These are phyloP conservation scores for Mycosphaerella arachidis DNA, from an alignment of 2,329 filamentous ascomycete genomes.

Conservation along the genomic window DNA sequence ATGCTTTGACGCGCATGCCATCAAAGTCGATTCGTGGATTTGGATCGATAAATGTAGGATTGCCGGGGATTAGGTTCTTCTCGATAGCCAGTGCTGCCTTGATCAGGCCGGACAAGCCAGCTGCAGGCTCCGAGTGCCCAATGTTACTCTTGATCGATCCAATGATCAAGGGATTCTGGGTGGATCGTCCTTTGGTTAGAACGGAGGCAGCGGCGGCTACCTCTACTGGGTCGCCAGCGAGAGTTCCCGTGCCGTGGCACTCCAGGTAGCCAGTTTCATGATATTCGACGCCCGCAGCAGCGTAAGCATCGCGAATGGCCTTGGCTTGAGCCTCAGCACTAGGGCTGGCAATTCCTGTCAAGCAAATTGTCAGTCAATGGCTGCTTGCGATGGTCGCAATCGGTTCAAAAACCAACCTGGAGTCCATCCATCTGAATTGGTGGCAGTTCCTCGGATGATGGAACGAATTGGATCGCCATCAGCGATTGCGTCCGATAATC, in stretches of 20 bases:
- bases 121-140: conserved; percentile 17
- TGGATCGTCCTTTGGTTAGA: neutral
- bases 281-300: conserved; percentile 31
- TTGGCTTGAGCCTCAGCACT: conserved; percentile 33
- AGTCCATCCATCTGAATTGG: conserved; percentile 9
- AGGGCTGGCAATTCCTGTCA: conserved; percentile 41
- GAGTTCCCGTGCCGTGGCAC: conserved; percentile 26
- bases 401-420: too few relatives aligned
- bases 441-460: conserved; percentile 9
- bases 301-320: conserved; percentile 36
- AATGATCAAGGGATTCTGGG: conserved; percentile 10
- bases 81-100: conserved; percentile 24
- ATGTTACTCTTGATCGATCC: conserved; percentile 26
- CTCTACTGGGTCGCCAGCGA: conserved; percentile 6
- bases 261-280: conserved; percentile 15
- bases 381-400: too few relatives aligned
- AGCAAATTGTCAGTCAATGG: too few relatives aligned
- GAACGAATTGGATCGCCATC: conserved; percentile 12
- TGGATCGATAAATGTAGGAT: conserved; percentile 19
- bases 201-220: neutral
- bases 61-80: conserved; percentile 24
- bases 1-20: too few relatives aligned
- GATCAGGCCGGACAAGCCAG: conserved; percentile 15
- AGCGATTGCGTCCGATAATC: conserved; percentile 39
- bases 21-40: conserved; percentile 12